Base-by-base conservation (phyloP, 805 yeast species). In the Saccharomycopsis sp. region DNA sequence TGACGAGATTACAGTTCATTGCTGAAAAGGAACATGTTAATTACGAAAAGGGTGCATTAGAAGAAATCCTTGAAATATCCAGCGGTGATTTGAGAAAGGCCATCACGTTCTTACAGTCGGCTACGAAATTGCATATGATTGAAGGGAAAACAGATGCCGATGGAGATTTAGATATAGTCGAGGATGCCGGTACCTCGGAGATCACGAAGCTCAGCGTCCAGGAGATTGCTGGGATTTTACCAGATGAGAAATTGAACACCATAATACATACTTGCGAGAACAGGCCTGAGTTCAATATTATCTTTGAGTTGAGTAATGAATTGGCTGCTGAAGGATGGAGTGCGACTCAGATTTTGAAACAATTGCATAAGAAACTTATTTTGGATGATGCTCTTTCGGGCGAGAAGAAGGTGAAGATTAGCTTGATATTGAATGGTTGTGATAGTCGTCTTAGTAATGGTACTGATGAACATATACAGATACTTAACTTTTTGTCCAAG, bases 61-160 rank as follows among this genome's bases (percentile, higher is more conserved):
- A 74, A 34, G 83, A 82, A 65, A 83, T 94, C 12, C 74, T 94
- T 58, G 73, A 71, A n/a, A 84, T 90, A 2, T 81, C 96, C 19
- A 80, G 79, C 57, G 99, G 99, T 59, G 99, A 94, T 75, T 78
- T 94, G 66, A 84, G 99, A 74, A 88, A 85, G 65, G 96, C 97
- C 7, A 92, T 94, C 64, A 94, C 97, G 1, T 80, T 84, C 59
- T 77, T 94, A 51, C 99, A 94, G 72, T 86, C 94, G 42, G 87
- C 96, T 9, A 80, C 90, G 41, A 85, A 82, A 63, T 72, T 86
- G 58, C 77, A 78, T 56, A 42, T 60, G 5, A 35, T 52, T 2
- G 50, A 51, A 25, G 41, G 57, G 3, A 64, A 60, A 1, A 54
- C 42, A 2, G 66, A 66, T 58, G 64, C 61, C 22, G 74, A 69